phyloP scores from a whole-genome alignment of 177 flowering plant genomes.

The Telopea speciosissima region DNA sequence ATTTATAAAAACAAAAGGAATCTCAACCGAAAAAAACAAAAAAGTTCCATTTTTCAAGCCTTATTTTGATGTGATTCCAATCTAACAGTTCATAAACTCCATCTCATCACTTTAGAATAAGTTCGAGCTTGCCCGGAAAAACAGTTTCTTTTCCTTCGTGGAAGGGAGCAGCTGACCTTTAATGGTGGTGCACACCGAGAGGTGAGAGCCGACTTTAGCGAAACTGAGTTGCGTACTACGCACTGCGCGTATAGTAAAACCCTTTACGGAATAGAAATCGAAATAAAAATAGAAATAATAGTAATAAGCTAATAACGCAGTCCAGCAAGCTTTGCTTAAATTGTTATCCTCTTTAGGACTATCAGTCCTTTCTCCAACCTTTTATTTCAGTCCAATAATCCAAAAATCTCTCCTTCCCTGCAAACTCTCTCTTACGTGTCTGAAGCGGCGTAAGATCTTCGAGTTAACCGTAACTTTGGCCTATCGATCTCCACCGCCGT shows the following conservation, averaged over 20 bases:
- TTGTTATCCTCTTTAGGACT: too few species aligned
- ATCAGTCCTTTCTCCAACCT: neutral
- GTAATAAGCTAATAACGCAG: neutral
- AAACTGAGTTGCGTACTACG: neutral
- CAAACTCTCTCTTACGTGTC: neutral
- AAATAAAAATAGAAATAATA: too few species aligned
- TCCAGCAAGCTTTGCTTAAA: neutral
- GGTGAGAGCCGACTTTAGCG: neutral
- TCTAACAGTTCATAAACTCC: too few species aligned
- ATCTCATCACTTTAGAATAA: too few species aligned
- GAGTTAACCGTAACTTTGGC: neutral
- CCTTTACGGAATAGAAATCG: neutral
- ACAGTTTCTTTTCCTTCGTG: too few species aligned
- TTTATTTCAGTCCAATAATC: neutral
- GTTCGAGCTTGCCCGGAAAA: too few species aligned
- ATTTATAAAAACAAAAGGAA: too few species aligned
- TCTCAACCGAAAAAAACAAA: too few species aligned
- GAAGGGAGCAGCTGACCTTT: too few species aligned
- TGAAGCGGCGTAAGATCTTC: constrained; percentile 2
- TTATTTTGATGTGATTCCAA: too few species aligned
- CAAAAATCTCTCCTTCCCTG: neutral
- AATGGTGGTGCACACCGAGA: too few species aligned
- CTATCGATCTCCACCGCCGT: neutral
- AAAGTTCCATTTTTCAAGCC: too few species aligned
- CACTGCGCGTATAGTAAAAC: neutral